Evolutionary conservation across 345 rosid genomes (phyloP), one percentile per base, ranked within the genome.

Genomic region (Rubroshorea leprosula): DNA sequence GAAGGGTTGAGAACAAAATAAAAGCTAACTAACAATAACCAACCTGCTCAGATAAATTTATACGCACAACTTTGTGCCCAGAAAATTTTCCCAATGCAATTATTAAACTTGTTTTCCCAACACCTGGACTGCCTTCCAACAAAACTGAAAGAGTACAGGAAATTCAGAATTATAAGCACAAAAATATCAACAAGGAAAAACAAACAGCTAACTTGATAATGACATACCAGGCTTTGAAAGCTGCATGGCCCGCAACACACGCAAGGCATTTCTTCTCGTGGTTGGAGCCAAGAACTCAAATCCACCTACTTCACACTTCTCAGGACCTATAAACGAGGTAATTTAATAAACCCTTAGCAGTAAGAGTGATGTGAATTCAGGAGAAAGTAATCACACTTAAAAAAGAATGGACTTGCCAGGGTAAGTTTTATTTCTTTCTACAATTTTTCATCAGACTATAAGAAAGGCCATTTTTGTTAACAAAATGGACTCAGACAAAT

Each of bases 121-220:
- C 98, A 68, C 98, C 98, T 6, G 98, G 98, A 69, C 97, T 89
- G 61, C 98, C 98, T 79, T 92, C 98, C 73, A 92, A 58, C 60
- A 92, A 69, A 62, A 86, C 97, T 84, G 83, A 51, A 57, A 68
- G n/a, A 61, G 58, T 57, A 65, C 14, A 23, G 31, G 18, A 52
- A 29, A 18, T 22, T 14, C 48, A 64, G 51, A 45, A 35, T 44
- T 18, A 47, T 18, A 68, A 35, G 31, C 8, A 74, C 51, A 46
- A 51, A 24, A 15, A 19, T 22, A 13, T 13, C 24, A 26, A 16
- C 23, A 15, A 23, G 35, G 29, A 49, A 64, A 51, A 52, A 65
- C 24, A 39, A 71, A 18, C 46, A 55, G 44, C 20, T 48, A 51
- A 48, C 43, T 23, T 18, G 2, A 24, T 21, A 12, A 63, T 45